Evolutionary conservation across 2,329 filamentous ascomycete genomes (phyloP), one percentile per base, ranked within the genome.

Genomic region (Pseudogymnoascus sp.): DNA sequence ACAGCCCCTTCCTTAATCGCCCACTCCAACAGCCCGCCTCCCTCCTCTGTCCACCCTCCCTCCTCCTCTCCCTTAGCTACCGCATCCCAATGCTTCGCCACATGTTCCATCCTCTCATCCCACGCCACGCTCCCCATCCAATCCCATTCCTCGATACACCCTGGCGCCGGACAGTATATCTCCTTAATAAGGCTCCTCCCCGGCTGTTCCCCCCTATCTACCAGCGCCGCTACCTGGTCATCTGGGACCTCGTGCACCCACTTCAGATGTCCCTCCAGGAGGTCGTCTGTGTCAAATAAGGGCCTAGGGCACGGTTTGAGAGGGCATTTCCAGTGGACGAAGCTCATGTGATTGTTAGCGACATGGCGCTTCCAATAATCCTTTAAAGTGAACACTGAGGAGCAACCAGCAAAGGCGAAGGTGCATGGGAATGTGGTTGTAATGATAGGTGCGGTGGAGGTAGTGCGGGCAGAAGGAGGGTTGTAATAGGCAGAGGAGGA

Each of bases 311-410:
- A 74, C 59, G 70, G 73, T 26, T 71, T 71, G 11, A 72, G 69
- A 31, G 76, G 71, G 76, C 93, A 97, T 64, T 88, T 80, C 85
- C 87, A 97, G 75, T 86, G 89, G 47, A 83, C 78, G 2, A 90
- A 79, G 62, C 87, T 83, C 23, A 96, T 79, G 72, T 97, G 93
- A 72, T 96, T 90, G 0, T 88, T 89, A 31, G 80, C 78, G 70
- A 93, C 85, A 73, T 97, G 93, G 0, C 93, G 86, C 75, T 97
- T 97, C 93, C 93, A 97, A 74, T 97, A 92, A 73, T 97, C 96
- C 77, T 96, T 96, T 69, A 83, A 87, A 3, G 83, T 81, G 71
- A 96, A 96, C 0, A 81, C 86, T 2, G 86, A 84, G 0, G 66
- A 68, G 76, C 93, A 97, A 37, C 88, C 89, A 64, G 92, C 95